A percentile compares a stretch with the other conserved stretches of the same genome.
Conservation (phyloP, 768 basidiomycete genomes). For the Xanthoconium stramineum region DNA sequence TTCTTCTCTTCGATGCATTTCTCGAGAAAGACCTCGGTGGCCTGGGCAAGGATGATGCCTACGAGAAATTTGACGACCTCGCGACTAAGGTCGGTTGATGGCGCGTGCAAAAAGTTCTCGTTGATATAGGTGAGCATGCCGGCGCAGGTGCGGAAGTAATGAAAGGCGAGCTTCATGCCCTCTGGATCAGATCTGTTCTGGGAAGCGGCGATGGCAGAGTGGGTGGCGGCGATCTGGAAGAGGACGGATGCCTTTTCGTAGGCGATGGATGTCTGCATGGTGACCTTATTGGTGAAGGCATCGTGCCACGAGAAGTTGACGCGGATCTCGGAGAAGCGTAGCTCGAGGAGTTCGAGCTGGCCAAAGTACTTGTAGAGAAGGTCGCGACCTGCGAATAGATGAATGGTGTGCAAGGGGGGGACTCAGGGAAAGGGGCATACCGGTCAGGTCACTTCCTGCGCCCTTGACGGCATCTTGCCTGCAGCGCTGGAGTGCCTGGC, state of each 20-base stretch:
- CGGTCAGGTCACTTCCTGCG: slow-evolving; percentile 94
- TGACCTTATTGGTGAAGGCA: slow-evolving; percentile 92
- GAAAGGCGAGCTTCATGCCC: slow-evolving; percentile 89
- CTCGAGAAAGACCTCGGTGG: slow-evolving; percentile 95
- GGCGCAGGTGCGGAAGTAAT: slow-evolving; percentile 84
- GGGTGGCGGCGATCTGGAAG: slow-evolving; percentile 93
- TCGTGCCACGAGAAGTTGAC: slow-evolving; percentile 97
- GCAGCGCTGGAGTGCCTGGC: slow-evolving; percentile 80
- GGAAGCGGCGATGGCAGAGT: slow-evolving; percentile 84
- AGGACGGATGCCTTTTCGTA: slow-evolving; percentile 98
- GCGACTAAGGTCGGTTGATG: slow-evolving; percentile 88
- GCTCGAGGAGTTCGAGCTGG: slow-evolving; percentile 93
- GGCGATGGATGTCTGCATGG: slow-evolving; percentile 93
- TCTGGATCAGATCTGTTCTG: slow-evolving; percentile 88
- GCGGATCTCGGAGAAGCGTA: slow-evolving; percentile 94
- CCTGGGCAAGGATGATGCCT: slow-evolving; percentile 86
- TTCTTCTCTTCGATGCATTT: slow-evolving; percentile 95
- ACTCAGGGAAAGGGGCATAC: slow-evolving; percentile 42
- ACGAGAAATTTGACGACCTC: slow-evolving; percentile 94
- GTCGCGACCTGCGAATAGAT: slow-evolving; percentile 62
- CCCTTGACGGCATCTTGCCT: slow-evolving; percentile 95
- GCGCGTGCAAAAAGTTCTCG: slow-evolving; percentile 98
- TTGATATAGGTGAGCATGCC: slow-evolving; percentile 99
- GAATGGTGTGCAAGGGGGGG: background rate
- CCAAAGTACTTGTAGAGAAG: slow-evolving; percentile 99